Evolutionary conservation across 257 asterid genomes (phyloP).

Genomic region (Forsythia suspensa): DNA sequence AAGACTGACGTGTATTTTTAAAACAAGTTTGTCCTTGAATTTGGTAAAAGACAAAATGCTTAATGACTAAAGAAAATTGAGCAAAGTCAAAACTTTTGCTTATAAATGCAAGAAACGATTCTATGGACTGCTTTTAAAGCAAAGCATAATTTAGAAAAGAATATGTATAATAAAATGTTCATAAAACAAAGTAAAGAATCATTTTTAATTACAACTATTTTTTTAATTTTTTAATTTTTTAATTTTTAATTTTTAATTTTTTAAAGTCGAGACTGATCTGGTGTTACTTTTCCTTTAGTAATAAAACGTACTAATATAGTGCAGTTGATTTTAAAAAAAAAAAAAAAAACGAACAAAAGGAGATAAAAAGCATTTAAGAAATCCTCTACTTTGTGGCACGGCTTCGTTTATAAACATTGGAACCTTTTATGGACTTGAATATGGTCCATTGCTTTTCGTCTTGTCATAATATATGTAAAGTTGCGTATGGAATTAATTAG

Average conservation of each 20-base stretch:
- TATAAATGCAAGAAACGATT: constrained; percentile 12
- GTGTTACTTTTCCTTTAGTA: too few relatives aligned
- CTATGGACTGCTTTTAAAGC: constrained; percentile 11
- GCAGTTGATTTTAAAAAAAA: too few relatives aligned
- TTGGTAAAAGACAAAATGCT: background rate
- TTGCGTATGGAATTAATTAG: constrained; percentile 18
- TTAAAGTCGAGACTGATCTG: too few relatives aligned
- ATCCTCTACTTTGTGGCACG: constrained; percentile 30
- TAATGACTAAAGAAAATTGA: background rate
- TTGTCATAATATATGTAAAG: constrained; percentile 3
- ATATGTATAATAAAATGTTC: background rate
- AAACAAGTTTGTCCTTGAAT: background rate
- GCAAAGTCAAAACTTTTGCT: constrained; percentile 6
- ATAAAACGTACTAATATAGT: too few relatives aligned
- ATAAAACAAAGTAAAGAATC: background rate
- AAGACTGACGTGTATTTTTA: background rate
- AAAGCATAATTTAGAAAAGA: background rate
- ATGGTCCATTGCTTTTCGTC: constrained; percentile 29
- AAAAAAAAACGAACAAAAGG: too few relatives aligned
- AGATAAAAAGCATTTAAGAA: constrained; percentile 4
- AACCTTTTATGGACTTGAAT: constrained; percentile 18
- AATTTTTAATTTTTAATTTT: too few relatives aligned
- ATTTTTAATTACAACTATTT: background rate
- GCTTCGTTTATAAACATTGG: constrained; percentile 42
- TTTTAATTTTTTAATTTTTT: too few relatives aligned